phyloP scores from a whole-genome alignment of 495 filamentous ascomycete genomes.

The Penicillium soppii region DNA sequence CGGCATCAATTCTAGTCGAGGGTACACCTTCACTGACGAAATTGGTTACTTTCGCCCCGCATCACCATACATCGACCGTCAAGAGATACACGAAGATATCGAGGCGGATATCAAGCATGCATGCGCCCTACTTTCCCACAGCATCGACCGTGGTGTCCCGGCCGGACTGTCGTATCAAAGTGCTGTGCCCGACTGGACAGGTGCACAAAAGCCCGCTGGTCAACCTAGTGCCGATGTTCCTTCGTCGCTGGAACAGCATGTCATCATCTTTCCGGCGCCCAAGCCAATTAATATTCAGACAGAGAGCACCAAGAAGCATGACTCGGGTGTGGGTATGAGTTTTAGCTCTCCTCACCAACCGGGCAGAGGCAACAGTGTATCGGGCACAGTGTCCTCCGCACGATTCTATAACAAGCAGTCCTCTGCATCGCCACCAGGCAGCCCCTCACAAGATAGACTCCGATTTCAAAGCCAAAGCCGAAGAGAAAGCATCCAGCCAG shows the following conservation, averaged over 20 bases:
- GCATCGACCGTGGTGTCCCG: slow-evolving; percentile 26
- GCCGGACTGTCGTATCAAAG: slow-evolving; percentile 14
- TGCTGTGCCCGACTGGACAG: not conserved
- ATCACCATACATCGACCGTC: slow-evolving; percentile 19
- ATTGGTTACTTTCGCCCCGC: slow-evolving; percentile 22
- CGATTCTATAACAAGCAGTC: slow-evolving; percentile 20
- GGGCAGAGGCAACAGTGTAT: not conserved
- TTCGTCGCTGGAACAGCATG: not conserved
- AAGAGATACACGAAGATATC: slow-evolving; percentile 20
- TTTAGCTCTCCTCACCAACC: slow-evolving; percentile 1
- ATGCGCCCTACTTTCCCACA: slow-evolving; percentile 23
- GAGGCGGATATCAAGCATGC: slow-evolving; percentile 24
- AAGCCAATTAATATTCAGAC: slow-evolving; percentile 1
- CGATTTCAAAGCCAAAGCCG: slow-evolving; percentile 14
- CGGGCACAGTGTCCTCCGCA: slow-evolving; percentile 1
- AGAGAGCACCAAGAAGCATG: not conserved
- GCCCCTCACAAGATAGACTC: not conserved
- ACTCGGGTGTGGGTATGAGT: slow-evolving; percentile 10
- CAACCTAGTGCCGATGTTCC: not conserved
- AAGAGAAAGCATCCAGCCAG: slow-evolving; percentile 4
- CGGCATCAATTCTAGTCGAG: slow-evolving; percentile 2
- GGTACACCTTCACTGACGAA: slow-evolving; percentile 25
- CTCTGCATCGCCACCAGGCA: slow-evolving; percentile 9
- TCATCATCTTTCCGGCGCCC: not conserved
- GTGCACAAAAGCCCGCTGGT: not conserved